Evolutionary conservation across 768 basidiomycete species (phyloP), one percentile per base, ranked within the genome.

Genomic region (Lentinula sp.): DNA sequence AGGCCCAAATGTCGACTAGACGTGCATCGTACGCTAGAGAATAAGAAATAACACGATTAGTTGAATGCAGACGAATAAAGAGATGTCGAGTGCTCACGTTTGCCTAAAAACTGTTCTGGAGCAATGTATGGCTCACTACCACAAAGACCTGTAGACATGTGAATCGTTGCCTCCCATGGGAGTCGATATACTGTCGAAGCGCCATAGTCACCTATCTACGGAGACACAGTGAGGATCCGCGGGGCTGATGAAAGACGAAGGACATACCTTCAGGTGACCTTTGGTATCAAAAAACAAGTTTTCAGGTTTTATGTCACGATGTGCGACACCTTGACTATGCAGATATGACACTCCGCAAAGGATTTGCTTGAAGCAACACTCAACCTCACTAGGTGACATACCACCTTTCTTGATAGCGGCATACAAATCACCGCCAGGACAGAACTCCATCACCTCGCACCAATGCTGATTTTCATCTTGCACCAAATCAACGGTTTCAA

Each of bases 381-480:
- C 96, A 64, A 96, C 93, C 74, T 96, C 93, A 72, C 86, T 87
- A 23, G 68, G 65, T 8, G 61, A 65, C 65, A 64, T 64, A 65
- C 82, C 84, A 61, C 96, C 96, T 74, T 93, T 95, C 85, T 98
- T 98, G 77, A 99, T 99, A 40, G 95, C 96, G 31, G 95, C 95
- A 71, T 99, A 99, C 39, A 99, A 80, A 76, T 99, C 96, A 2
- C 96, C 96, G 48, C 97, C 97, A 3, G 95, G 95, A 70, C 96
- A 99, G 71, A 94, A 99, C 73, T 98, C 97, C 96, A 99, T 98
- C 50, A 99, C 96, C 73, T 98, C 97, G 70, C 96, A 99, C 96
- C 96, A 99, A 69, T 94, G 88, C 64, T 93, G 88, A 64, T 78
- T 84, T 75, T 99, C 96, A 74, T 99, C 97, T 68, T 99, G 97